Evolutionary conservation across 208 protist species (phyloP).

Genomic region (Leishmania aethiopica): DNA sequence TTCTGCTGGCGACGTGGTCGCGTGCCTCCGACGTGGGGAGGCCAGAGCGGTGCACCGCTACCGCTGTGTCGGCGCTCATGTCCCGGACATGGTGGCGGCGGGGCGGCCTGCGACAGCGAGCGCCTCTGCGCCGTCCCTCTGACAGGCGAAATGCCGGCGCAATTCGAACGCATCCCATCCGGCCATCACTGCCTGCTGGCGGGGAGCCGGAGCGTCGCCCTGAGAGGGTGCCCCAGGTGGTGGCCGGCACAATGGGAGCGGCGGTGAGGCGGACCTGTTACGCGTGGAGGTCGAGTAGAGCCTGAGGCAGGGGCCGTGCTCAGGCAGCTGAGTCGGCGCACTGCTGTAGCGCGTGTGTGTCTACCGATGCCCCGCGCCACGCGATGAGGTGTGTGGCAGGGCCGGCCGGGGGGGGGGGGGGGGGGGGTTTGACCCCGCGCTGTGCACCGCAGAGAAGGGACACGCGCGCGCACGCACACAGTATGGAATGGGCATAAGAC

Average conservation of each 20-base stretch:
- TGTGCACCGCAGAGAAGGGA: too few relatives aligned
- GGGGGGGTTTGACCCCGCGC: background rate
- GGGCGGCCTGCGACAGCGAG: background rate
- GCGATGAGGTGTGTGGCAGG: background rate
- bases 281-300: background rate
- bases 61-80: background rate
- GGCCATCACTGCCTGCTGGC: too few relatives aligned
- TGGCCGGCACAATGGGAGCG: too few relatives aligned
- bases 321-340: background rate
- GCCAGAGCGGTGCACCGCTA: background rate
- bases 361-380: background rate
- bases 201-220: too few relatives aligned
- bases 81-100: background rate
- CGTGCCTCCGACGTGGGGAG: background rate
- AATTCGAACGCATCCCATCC: background rate
- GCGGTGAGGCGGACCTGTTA: background rate
- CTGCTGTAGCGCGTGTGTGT: background rate
- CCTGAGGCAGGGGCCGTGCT: background rate
- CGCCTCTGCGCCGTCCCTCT: background rate
- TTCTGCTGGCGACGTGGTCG: background rate
- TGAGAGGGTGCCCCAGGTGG: too few relatives aligned
- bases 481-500: too few relatives aligned
- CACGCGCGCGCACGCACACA: too few relatives aligned
- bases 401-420: background rate
- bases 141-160: background rate